phyloP scores from a whole-genome alignment of 2,329 filamentous ascomycete genomes.

The Paraconiothyrium brasiliense region DNA sequence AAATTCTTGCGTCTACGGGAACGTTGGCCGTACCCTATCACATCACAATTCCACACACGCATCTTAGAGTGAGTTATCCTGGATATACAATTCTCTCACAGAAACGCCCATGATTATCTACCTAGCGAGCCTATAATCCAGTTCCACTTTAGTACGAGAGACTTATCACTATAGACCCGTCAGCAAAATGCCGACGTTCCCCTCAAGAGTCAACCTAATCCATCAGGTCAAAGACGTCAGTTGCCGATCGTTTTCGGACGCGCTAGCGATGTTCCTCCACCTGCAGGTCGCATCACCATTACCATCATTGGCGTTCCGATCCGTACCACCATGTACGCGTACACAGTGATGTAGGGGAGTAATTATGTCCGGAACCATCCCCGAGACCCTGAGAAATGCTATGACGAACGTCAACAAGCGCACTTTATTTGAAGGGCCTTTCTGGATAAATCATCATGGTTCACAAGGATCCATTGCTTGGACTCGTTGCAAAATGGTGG shows the following conservation, averaged over 20 bases:
- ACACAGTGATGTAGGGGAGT: background rate
- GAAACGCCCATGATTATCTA: no score
- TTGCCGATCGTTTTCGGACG: background rate
- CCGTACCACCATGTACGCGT: background rate
- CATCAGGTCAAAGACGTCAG: background rate
- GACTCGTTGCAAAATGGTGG: background rate
- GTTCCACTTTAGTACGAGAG: no score
- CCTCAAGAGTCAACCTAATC: background rate
- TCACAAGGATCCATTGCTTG: no score
- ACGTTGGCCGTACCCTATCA: no score
- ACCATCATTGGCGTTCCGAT: background rate
- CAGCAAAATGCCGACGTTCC: background rate
- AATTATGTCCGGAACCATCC: background rate
- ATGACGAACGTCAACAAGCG: slow-evolving; percentile 5
- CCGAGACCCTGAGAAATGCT: background rate
- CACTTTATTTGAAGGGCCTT: background rate
- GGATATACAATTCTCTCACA: no score
- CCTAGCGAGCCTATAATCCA: no score
- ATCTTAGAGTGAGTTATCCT: no score
- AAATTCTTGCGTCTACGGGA: background rate
- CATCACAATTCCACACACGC: no score
- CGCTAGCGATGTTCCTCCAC: background rate
- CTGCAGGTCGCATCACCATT: slow-evolving; percentile 1
- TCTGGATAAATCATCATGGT: background rate
- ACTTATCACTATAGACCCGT: no score